Conservation (phyloP, 23 red algal genomes). For the Agarophyton chilense region DNA sequence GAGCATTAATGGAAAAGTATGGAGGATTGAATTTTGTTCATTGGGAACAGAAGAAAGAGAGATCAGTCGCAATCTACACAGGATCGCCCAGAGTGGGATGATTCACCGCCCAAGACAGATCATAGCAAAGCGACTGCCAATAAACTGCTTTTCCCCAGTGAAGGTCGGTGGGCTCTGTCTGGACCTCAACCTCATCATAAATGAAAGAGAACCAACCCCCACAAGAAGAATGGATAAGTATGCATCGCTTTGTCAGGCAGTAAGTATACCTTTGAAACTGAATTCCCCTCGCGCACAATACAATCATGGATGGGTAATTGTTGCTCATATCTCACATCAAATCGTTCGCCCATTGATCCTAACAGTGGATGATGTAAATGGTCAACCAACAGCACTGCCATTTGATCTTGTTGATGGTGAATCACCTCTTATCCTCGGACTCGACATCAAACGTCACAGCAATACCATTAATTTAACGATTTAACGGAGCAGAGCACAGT, state of each 20-base stretch:
- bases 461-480: conserved; percentile 10
- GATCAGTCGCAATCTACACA: background rate
- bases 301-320: conserved; percentile 5
- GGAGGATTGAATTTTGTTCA: background rate
- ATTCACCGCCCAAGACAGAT: background rate
- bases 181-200: conserved; percentile 25
- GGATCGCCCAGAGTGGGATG: background rate
- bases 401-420: conserved; percentile 4
- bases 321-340: background rate
- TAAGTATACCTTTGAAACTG: conserved; percentile 14
- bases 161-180: background rate
- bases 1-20: conserved; percentile 7
- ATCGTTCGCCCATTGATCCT: conserved; percentile 5
- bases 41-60: background rate
- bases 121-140: background rate
- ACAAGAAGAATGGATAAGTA: conserved; percentile 10
- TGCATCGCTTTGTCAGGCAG: background rate
- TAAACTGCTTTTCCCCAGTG: conserved; percentile 24
- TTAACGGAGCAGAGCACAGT: background rate
- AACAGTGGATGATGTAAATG: conserved; percentile 12
- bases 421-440: background rate
- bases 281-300: conserved; percentile 11
- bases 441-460: background rate
- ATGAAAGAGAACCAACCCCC: conserved; percentile 44
- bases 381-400: background rate